These are phyloP conservation scores for Boletus rubroflammeus DNA, from an alignment of 768 basidiomycete species.

Conservation along the genomic window DNA sequence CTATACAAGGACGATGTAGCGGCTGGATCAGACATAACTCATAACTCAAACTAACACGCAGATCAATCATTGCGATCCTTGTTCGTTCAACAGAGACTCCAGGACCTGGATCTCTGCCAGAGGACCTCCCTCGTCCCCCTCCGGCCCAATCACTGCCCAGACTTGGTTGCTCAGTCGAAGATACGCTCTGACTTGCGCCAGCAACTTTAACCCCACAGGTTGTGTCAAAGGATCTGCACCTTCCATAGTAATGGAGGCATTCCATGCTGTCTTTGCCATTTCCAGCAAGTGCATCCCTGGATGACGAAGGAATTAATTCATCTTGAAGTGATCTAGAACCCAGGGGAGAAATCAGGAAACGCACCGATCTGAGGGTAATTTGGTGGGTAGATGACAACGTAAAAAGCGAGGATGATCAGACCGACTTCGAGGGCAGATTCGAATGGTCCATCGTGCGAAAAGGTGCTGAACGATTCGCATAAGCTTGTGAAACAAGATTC, in stretches of 20 bases:
- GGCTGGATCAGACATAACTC: background rate
- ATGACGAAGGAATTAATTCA: background rate
- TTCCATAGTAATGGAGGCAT: constrained; percentile 43
- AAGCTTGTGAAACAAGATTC: constrained; percentile 56
- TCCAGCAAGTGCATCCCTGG: constrained; percentile 75
- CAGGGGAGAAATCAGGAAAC: constrained; percentile 9
- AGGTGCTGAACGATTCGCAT: constrained; percentile 60
- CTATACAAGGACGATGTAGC: no score
- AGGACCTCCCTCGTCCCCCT: constrained; percentile 64
- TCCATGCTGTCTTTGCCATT: constrained; percentile 76
- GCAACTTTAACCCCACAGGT: constrained; percentile 18
- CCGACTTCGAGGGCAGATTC: constrained; percentile 52
- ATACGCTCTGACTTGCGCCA: constrained; percentile 34
- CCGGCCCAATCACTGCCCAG: constrained; percentile 48
- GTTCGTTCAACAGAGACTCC: constrained; percentile 35
- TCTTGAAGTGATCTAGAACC: background rate
- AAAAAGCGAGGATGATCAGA: constrained; percentile 57
- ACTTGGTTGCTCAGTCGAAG: constrained; percentile 41
- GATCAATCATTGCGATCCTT: background rate
- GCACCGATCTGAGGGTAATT: constrained; percentile 83
- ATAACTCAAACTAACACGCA: background rate
- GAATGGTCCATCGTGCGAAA: constrained; percentile 67
- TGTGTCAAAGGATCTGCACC: constrained; percentile 1
- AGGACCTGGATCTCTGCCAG: constrained; percentile 49
- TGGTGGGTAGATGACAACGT: constrained; percentile 64